Evolutionary conservation across 345 rosid species (phyloP), one percentile per base, ranked within the genome.

Genomic region (Clausena lansium): DNA sequence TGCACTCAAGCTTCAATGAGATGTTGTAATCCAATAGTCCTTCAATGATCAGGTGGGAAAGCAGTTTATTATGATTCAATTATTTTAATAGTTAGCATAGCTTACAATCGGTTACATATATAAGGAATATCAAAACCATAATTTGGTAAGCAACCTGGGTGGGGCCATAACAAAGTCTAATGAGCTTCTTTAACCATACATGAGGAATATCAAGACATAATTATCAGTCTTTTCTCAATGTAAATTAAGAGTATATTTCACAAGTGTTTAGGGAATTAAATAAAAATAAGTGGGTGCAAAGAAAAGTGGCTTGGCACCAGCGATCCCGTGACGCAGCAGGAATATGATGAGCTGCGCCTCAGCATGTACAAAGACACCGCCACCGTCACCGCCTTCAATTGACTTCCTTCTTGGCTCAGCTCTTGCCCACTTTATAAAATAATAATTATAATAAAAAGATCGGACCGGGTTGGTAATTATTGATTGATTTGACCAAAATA

Each of bases 271-370:
- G 57, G 57, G 22, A 36, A 2, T 36, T 15, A 36, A 59, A 4
- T 13, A 13, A 7, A 59, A 25, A 13, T 3, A 35, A 2, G 17
- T 52, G 2, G 57, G 57, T 52, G 5, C 22, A 15, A 6, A 17
- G 3, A 17, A 66, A 76, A 7, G 47, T 32, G 50, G 66, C 65
- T 6, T 33, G 27, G 71, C 75, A 63, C 9, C 64, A 64, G 8
- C 76, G 30, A 71, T 70, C 62, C 80, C 80, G 78, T 77, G 80
- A 60, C 67, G 62, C 77, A 8, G 71, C 58, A 71, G 62, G 64
- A 22, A 45, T 61, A 24, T 60, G 58, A 47, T 70, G 39, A 70
- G 60, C 14, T 28, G 73, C 57, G 1, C 17, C 66, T 24, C 52
- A 24, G 33, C 72, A 28, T 36, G 13, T 13, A 27, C 19, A 2